A percentile compares a stretch with the other conserved stretches of the same genome.
phyloP scores from a whole-genome alignment of 2,329 filamentous ascomycete species.

The Plectosphaerella sp. region DNA sequence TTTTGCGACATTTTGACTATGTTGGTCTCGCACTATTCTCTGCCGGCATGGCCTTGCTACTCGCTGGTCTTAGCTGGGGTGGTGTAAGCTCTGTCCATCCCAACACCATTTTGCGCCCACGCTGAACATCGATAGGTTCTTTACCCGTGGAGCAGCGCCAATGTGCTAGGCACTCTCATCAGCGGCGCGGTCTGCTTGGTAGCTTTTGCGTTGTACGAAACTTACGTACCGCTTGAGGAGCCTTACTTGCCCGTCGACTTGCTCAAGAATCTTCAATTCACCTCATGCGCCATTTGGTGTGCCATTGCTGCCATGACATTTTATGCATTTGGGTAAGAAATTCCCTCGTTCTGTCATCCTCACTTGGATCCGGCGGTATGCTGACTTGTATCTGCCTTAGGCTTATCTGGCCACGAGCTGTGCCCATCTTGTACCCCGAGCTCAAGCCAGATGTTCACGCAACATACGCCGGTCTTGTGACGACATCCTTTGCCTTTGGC shows the following conservation, averaged over 20 bases:
- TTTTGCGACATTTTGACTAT: slow-evolving; percentile 24
- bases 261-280: slow-evolving; percentile 1
- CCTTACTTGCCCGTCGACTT: slow-evolving; percentile 25
- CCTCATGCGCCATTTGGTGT: slow-evolving; percentile 18
- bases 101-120: background rate
- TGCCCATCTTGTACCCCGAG: slow-evolving; percentile 23
- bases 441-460: background rate
- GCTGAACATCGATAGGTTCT: slow-evolving; percentile 1
- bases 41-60: slow-evolving; percentile 21
- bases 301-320: slow-evolving; percentile 30
- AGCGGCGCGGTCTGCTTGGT: slow-evolving; percentile 17
- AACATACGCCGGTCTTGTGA: background rate
- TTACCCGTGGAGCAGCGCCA: slow-evolving; percentile 25
- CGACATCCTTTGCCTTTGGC: background rate
- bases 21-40: slow-evolving; percentile 23
- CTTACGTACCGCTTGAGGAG: slow-evolving; percentile 20
- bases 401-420: slow-evolving; percentile 30
- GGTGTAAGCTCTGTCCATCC: slow-evolving; percentile 9
- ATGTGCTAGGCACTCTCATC: slow-evolving; percentile 23
- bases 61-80: slow-evolving; percentile 26
- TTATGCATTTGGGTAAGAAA: slow-evolving; percentile 22
- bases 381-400: background rate
- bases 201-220: slow-evolving; percentile 21
- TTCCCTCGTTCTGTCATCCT: background rate
- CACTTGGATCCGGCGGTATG: background rate